Percentiles rank a stretch among this genome's conserved stretches.
Conservation (phyloP, 345 rosid species). For the Clarkia xantiana region DNA sequence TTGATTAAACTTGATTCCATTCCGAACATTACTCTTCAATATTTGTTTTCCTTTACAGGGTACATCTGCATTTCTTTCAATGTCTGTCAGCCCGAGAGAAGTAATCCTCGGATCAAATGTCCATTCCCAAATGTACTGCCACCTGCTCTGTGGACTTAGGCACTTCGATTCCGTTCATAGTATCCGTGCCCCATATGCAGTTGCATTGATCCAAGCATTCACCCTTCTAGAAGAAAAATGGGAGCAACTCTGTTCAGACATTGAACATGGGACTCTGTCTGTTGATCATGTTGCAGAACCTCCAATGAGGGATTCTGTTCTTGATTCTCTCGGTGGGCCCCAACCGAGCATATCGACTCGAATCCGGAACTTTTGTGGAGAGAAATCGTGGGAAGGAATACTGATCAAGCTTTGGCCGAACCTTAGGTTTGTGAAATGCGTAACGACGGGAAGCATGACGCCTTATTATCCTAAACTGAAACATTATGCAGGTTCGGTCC, state of each 20-base stretch:
- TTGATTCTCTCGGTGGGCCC: constrained; percentile 26
- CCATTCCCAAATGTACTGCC: constrained; percentile 33
- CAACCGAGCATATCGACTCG: constrained; percentile 21
- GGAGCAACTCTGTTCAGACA: constrained; percentile 30
- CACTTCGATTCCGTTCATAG: constrained; percentile 22
- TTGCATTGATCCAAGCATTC: constrained; percentile 21
- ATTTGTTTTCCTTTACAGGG: not conserved
- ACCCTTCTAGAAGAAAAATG: constrained; percentile 26
- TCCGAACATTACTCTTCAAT: no score
- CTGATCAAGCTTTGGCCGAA: constrained; percentile 35
- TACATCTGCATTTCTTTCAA: constrained; percentile 11
- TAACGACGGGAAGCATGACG: constrained; percentile 38
- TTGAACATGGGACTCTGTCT: constrained; percentile 22
- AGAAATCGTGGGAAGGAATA: constrained; percentile 29
- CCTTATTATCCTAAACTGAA: constrained; percentile 31
- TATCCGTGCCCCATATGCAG: constrained; percentile 26
- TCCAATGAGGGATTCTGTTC: constrained; percentile 25
- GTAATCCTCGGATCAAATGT: constrained; percentile 26
- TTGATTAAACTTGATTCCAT: no score
- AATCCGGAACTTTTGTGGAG: constrained; percentile 18
- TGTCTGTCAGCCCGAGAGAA: constrained; percentile 19
- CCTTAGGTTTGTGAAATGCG: constrained; percentile 26
- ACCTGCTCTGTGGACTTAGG: constrained; percentile 36
- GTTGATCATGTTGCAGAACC: constrained; percentile 14
- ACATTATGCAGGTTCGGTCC: constrained; percentile 25